Evolutionary conservation across 345 rosid genomes (phyloP).

Genomic region (Dimocarpus longan): DNA sequence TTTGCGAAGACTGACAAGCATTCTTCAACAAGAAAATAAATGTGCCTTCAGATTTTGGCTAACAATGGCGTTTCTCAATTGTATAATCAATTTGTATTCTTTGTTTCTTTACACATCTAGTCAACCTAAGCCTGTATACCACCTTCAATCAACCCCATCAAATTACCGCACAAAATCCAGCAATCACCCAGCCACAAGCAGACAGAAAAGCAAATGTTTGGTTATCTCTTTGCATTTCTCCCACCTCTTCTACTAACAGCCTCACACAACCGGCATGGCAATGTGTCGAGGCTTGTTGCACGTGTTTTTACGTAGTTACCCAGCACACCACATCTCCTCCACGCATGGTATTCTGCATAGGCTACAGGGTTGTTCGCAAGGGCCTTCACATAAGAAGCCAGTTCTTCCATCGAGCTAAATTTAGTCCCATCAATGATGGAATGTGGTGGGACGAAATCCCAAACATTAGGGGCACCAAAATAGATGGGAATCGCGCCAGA

Average conservation of each 20-base stretch:
- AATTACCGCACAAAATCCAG: slow-evolving; percentile 6
- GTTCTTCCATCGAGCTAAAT: slow-evolving; percentile 61
- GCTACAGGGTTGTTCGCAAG: slow-evolving; percentile 74
- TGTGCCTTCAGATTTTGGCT: not conserved
- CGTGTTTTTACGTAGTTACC: slow-evolving; percentile 70
- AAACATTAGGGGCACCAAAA: slow-evolving; percentile 87
- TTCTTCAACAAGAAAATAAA: not conserved
- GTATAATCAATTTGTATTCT: not conserved
- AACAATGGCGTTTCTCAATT: not conserved
- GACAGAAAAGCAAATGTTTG: not conserved
- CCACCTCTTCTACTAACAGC: slow-evolving; percentile 77
- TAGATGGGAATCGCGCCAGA: slow-evolving; percentile 86
- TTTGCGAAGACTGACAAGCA: too few species aligned
- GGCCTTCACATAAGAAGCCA: slow-evolving; percentile 65
- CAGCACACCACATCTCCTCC: slow-evolving; percentile 88
- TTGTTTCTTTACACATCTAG: slow-evolving; percentile 10
- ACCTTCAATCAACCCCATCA: slow-evolving; percentile 9
- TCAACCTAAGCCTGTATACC: slow-evolving; percentile 8
- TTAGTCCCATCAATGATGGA: slow-evolving; percentile 83
- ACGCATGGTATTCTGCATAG: slow-evolving; percentile 87
- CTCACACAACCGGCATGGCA: slow-evolving; percentile 91
- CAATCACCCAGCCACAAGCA: not conserved
- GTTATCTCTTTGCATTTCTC: slow-evolving; percentile 43
- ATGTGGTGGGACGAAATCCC: slow-evolving; percentile 82
- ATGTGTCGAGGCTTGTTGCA: slow-evolving; percentile 70